Conservation (phyloP, 2,329 filamentous ascomycete genomes). For the Fusarium sp. region DNA sequence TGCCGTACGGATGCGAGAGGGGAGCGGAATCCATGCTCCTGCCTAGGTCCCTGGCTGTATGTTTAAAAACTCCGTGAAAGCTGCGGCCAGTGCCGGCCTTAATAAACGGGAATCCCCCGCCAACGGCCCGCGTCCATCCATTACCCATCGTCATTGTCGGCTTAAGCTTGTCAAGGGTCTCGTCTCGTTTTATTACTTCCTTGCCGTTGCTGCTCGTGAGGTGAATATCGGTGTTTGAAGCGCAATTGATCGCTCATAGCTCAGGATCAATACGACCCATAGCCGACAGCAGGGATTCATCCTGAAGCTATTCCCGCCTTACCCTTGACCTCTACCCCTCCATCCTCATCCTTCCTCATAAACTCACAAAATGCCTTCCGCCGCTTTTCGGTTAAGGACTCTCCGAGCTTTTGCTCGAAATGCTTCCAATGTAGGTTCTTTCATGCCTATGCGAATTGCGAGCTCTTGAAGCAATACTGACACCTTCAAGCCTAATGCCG, state of each 20-base stretch:
- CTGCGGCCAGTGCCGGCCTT: slow-evolving; percentile 36
- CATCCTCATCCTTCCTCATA: slow-evolving; percentile 8
- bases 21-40: slow-evolving; percentile 1
- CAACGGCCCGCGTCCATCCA: slow-evolving; percentile 31
- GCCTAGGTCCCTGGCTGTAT: neutral
- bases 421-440: slow-evolving; percentile 60
- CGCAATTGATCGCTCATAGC: slow-evolving; percentile 18
- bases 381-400: slow-evolving; percentile 59
- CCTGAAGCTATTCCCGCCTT: slow-evolving; percentile 17
- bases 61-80: slow-evolving; percentile 1
- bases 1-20: slow-evolving; percentile 16
- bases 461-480: slow-evolving; percentile 20
- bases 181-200: neutral
- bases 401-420: slow-evolving; percentile 63
- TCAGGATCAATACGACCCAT: slow-evolving; percentile 15
- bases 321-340: neutral
- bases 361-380: slow-evolving; percentile 57
- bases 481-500: slow-evolving; percentile 55
- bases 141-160: slow-evolving; percentile 26
- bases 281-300: slow-evolving; percentile 10
- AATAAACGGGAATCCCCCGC: slow-evolving; percentile 38
- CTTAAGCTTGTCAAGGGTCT: slow-evolving; percentile 12
- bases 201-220: neutral
- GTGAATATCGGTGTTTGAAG: slow-evolving; percentile 11
- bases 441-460: neutral